phyloP scores from a whole-genome alignment of 257 asterid species.

The Solanum gandarillasii region DNA sequence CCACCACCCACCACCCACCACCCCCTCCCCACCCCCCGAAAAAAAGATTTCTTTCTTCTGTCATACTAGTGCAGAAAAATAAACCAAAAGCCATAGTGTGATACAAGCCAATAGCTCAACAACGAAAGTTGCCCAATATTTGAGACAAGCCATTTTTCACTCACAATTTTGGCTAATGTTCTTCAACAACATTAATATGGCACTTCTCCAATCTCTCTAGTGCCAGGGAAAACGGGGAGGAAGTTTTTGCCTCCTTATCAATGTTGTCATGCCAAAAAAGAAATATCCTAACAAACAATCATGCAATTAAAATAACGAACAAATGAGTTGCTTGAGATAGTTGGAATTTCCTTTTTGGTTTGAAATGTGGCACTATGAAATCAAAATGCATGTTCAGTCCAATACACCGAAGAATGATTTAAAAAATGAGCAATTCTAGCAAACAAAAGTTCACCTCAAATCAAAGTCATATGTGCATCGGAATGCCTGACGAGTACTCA shows the following conservation, averaged over 20 bases:
- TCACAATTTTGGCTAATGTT: background rate
- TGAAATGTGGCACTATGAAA: background rate
- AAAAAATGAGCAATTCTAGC: background rate
- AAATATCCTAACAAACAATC: background rate
- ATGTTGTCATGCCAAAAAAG: background rate
- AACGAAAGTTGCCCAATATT: background rate
- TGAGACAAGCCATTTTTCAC: background rate
- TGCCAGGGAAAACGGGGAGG: background rate
- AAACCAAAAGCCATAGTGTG: background rate
- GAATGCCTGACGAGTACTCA: slow-evolving; percentile 70
- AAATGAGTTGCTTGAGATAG: background rate
- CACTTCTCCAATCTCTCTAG: background rate
- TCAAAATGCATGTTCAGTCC: background rate
- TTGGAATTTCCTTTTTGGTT: background rate
- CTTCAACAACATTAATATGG: background rate
- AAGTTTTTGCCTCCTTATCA: background rate
- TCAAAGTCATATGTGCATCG: slow-evolving; percentile 74
- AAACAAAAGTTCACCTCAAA: slow-evolving; percentile 41
- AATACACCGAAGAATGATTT: background rate
- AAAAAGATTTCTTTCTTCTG: background rate
- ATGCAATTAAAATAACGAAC: background rate
- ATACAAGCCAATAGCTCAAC: background rate
- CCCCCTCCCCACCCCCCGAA: background rate
- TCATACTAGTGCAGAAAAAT: background rate
- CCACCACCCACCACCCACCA: background rate